Evolutionary conservation across 2,329 filamentous ascomycete species (phyloP), one percentile per base, ranked within the genome.

Genomic region (Ascochyta clinopodiicola): DNA sequence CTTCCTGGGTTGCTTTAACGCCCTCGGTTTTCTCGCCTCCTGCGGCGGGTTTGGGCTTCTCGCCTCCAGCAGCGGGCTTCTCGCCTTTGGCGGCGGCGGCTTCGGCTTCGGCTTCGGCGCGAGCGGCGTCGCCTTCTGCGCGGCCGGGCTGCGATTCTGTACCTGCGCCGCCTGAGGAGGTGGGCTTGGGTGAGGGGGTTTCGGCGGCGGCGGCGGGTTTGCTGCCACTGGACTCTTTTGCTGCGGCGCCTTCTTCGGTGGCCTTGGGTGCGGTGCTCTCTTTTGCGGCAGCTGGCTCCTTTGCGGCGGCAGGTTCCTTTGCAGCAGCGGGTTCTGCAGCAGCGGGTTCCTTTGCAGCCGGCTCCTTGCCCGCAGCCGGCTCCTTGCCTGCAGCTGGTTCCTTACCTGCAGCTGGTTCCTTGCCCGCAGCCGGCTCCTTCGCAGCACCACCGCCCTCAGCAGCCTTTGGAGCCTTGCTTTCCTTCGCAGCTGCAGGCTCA

Each of bases 1-100:
- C 66, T 43, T 73, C 64, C 36, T 72, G 58, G 5, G 66, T 68
- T 15, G 70, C 70, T 38, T 68, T 68, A 24, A 66, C 62, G 22
- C 61, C 67, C n/a, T 66, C 58, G 3, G 50, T 51, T 39, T 67
- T 64, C 29, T 66, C 63, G 15, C 43, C 56, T 43, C 59, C 42
- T 10, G 58, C 63, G n/a, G 49, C 63, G 44, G 59, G 61, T n/a
- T 66, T 57, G 3, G 50, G 51, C 43, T 67, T 64, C 31, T 66
- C 63, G 15, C 43, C 56, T 43, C 59, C n/a, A n/a, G n/a, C n/a
- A n/a, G n/a, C 39, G 44, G 59, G 61, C 61, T 60, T 66, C 57
- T 48, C 59, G 32, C 35, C 57, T 43, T 34, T 47, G 5, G 53
- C 53, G 3, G 46, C 37, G 8, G 63, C 59, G 13, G 67, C 63